These are phyloP conservation scores for Mollisiaceae sp. DNA, from an alignment of 2,329 filamentous ascomycete genomes.

Conservation along the genomic window DNA sequence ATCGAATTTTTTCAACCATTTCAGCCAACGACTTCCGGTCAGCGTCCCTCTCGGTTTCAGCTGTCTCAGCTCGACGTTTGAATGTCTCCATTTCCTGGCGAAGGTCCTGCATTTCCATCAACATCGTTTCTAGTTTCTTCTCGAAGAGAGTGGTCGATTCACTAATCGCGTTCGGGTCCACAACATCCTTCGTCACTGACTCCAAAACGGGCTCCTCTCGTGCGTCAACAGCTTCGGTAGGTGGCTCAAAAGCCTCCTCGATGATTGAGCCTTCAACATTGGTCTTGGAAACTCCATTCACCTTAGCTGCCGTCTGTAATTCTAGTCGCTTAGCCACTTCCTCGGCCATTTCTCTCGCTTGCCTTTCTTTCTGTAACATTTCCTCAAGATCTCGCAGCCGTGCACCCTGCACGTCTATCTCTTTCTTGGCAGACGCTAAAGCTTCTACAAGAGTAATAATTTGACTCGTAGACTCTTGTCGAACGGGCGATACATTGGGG, in stretches of 20 bases:
- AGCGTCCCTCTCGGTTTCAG: conserved; percentile 76
- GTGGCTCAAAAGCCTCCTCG: conserved; percentile 53
- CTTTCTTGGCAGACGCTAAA: conserved; percentile 80
- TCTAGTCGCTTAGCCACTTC: conserved; percentile 76
- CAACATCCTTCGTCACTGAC: conserved; percentile 44
- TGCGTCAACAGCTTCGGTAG: conserved; percentile 37
- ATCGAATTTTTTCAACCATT: conserved; percentile 83
- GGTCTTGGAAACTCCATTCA: conserved; percentile 47
- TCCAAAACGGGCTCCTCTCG: conserved; percentile 36
- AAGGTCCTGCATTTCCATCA: conserved; percentile 39
- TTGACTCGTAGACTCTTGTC: conserved; percentile 67
- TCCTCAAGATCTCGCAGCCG: conserved; percentile 83
- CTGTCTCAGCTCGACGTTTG: conserved; percentile 76
- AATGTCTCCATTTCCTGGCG: conserved; percentile 61
- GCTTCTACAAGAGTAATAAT: conserved; percentile 86
- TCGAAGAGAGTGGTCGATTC: conserved; percentile 62
- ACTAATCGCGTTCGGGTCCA: conserved; percentile 81
- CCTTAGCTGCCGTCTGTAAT: conserved; percentile 54
- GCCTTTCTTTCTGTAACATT: conserved; percentile 77
- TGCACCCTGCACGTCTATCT: conserved; percentile 81
- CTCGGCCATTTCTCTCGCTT: conserved; percentile 83
- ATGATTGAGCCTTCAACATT: conserved; percentile 48
- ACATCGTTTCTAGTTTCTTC: conserved; percentile 38
- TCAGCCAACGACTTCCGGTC: conserved; percentile 79
- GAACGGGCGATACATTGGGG: conserved; percentile 51